A percentile compares a stretch with the other conserved stretches of the same genome.
phyloP scores from a whole-genome alignment of 805 yeast species.

The Candida xyloterini region DNA sequence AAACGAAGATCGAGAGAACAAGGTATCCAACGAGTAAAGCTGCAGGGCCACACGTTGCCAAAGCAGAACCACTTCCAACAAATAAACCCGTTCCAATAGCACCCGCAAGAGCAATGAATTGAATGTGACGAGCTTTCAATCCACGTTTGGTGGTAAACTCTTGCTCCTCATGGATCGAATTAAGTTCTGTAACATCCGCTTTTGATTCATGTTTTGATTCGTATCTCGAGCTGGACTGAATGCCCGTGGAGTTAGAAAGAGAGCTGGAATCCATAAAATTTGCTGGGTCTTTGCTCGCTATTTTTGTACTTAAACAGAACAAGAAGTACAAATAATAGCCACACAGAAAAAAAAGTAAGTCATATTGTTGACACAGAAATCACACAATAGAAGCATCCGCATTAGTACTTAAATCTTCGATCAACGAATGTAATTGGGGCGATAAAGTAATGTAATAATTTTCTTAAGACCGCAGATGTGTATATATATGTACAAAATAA shows the following conservation, averaged over 20 bases:
- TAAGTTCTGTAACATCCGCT: slow-evolving; percentile 8
- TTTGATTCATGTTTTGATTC: slow-evolving; percentile 2
- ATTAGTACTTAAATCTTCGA: not conserved
- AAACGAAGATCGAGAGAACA: slow-evolving; percentile 61
- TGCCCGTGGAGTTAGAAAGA: not conserved
- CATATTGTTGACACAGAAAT: not conserved
- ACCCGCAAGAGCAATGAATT: slow-evolving; percentile 70
- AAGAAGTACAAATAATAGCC: slow-evolving; percentile 1
- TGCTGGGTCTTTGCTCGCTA: slow-evolving; percentile 1
- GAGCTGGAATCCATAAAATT: slow-evolving; percentile 1
- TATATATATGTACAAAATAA: not conserved
- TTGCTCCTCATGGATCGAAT: slow-evolving; percentile 1
- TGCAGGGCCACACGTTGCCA: slow-evolving; percentile 31
- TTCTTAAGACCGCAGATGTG: not conserved
- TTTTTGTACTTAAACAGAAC: not conserved
- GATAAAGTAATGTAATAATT: too few relatives aligned
- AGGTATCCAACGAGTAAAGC: slow-evolving; percentile 54
- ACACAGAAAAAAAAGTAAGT: not conserved
- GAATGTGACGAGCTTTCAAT: slow-evolving; percentile 48
- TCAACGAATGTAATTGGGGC: too few relatives aligned
- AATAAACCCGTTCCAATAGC: slow-evolving; percentile 65
- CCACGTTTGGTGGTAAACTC: slow-evolving; percentile 35
- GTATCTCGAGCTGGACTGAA: not conserved
- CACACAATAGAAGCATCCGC: not conserved
- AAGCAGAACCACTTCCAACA: slow-evolving; percentile 46